These are phyloP conservation scores for Beta vulgaris DNA, from an alignment of 148 eudicot species.

Conservation along the genomic window DNA sequence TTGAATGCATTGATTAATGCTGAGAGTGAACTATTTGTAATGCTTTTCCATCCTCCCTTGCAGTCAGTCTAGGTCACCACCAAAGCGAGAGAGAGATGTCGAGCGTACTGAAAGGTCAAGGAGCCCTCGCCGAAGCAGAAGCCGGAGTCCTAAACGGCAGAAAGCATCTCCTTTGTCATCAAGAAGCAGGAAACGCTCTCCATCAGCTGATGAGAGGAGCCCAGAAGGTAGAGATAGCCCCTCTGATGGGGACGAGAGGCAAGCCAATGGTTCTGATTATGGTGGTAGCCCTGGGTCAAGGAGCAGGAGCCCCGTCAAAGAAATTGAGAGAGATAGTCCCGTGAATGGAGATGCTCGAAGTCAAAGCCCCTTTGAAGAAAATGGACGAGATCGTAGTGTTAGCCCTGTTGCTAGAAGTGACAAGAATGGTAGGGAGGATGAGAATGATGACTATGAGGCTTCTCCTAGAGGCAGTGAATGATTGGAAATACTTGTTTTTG, in stretches of 20 bases:
- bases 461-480: constrained; percentile 53
- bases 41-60: neutral
- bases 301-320: constrained; percentile 56
- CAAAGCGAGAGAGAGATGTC: constrained; percentile 42
- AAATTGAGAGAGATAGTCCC: constrained; percentile 39
- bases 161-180: constrained; percentile 39
- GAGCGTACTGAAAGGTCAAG: constrained; percentile 56
- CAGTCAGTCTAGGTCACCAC: constrained; percentile 84
- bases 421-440: constrained; percentile 48
- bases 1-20: neutral
- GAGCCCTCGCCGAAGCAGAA: constrained; percentile 52
- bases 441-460: constrained; percentile 36
- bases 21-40: neutral
- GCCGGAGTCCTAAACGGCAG: constrained; percentile 61
- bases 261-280: constrained; percentile 43
- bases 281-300: constrained; percentile 59
- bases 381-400: constrained; percentile 40
- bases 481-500: neutral
- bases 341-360: constrained; percentile 35
- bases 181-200: constrained; percentile 54
- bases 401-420: constrained; percentile 48
- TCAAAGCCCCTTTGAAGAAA: constrained; percentile 51
- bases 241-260: constrained; percentile 38
- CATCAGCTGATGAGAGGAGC: constrained; percentile 47
- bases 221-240: constrained; percentile 38